Conservation (phyloP, 2,329 filamentous ascomycete genomes). For the Alternaria ethzedia region DNA sequence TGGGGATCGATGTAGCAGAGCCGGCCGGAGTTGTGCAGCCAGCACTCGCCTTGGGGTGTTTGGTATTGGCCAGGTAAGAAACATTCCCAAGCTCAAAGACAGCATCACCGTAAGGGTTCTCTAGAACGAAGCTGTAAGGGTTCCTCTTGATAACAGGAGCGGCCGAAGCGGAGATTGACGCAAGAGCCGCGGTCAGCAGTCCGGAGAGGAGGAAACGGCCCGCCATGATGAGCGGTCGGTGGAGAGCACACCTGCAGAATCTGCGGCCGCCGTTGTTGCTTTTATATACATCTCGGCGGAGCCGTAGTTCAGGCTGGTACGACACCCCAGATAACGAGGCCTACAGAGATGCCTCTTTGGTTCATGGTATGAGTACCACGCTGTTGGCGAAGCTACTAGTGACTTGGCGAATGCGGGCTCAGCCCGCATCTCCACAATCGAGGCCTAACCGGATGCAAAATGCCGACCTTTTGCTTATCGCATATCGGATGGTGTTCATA, state of each 20-base stretch:
- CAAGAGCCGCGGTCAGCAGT: slow-evolving; percentile 14
- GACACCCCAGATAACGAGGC: neutral
- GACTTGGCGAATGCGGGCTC: slow-evolving; percentile 2
- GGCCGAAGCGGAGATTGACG: slow-evolving; percentile 12
- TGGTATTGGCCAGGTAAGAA: slow-evolving; percentile 47
- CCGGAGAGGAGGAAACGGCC: slow-evolving; percentile 9
- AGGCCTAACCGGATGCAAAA: neutral
- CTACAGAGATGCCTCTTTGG: slow-evolving; percentile 3
- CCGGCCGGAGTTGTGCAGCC: slow-evolving; percentile 4
- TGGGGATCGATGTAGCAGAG: slow-evolving; percentile 17
- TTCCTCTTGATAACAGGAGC: slow-evolving; percentile 26
- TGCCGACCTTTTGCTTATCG: neutral
- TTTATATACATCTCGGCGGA: neutral
- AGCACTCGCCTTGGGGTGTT: slow-evolving; percentile 35
- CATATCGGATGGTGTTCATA: neutral
- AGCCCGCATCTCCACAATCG: neutral
- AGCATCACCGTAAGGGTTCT: slow-evolving; percentile 36
- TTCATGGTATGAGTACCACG: neutral
- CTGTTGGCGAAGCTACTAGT: neutral
- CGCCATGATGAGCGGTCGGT: slow-evolving; percentile 10
- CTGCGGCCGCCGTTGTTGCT: neutral
- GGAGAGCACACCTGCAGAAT: neutral
- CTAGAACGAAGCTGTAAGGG: slow-evolving; percentile 23
- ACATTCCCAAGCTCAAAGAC: slow-evolving; percentile 47
- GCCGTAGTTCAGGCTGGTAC: too few relatives aligned